Conservation (phyloP, 208 protist species). For the Vickermania spadyakhi region DNA sequence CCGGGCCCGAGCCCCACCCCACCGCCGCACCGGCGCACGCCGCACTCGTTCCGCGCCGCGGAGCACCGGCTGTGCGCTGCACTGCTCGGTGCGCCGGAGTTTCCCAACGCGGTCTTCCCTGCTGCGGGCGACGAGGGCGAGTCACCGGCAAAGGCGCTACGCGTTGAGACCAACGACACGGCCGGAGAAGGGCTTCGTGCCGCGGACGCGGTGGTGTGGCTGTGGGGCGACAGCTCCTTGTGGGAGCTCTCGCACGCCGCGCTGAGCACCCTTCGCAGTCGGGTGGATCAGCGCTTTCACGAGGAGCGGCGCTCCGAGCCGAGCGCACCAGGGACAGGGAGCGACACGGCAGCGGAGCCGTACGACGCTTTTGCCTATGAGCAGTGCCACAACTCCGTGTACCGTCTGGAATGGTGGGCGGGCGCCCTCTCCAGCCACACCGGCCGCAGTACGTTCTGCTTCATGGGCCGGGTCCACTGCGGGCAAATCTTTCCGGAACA, state of each 20-base stretch:
- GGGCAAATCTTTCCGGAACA: not conserved
- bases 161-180: not conserved
- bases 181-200: not conserved
- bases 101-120: not conserved
- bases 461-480: not conserved
- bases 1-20: no score
- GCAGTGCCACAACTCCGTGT: no score
- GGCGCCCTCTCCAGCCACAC: not conserved
- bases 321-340: no score
- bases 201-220: slow-evolving; percentile 25
- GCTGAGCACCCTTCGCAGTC: slow-evolving; percentile 17
- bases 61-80: not conserved
- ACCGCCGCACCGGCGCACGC: no score
- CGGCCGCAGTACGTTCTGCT: not conserved
- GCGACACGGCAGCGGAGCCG: no score
- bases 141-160: not conserved
- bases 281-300: slow-evolving; percentile 19
- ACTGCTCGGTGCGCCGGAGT: not conserved
- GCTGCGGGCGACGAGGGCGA: not conserved
- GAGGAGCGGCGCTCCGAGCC: no score
- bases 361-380: no score
- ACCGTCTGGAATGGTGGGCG: not conserved
- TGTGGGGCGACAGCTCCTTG: slow-evolving; percentile 47
- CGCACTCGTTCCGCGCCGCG: not conserved
- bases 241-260: slow-evolving; percentile 27